Evolutionary conservation across 495 filamentous ascomycete genomes (phyloP).

Genomic region (Xylaria palmicola): DNA sequence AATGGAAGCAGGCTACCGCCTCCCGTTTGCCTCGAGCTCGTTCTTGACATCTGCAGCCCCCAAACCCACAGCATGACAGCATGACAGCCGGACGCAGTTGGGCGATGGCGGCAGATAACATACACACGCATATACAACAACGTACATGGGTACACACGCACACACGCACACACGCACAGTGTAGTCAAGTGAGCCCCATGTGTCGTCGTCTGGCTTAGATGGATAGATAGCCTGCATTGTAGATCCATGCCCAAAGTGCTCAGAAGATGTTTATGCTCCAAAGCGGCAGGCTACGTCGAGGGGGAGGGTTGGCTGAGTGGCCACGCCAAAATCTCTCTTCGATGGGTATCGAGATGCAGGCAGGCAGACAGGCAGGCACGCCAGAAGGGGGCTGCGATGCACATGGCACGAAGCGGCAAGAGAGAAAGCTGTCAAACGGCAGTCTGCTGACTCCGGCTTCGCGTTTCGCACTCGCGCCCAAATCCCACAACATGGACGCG

Average conservation of each 20-base stretch:
- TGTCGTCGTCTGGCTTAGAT: too few species aligned
- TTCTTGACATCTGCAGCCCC: slow-evolving; percentile 12
- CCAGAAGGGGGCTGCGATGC: slow-evolving; percentile 4
- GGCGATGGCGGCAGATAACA: neutral
- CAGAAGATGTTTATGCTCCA: neutral
- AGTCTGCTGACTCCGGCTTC: neutral
- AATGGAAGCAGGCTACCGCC: neutral
- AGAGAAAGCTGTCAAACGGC: slow-evolving; percentile 3
- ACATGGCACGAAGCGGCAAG: neutral
- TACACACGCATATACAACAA: too few species aligned
- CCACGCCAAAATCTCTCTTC: neutral
- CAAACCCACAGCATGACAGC: neutral
- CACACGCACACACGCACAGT: too few species aligned
- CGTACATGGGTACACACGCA: too few species aligned
- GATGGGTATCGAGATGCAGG: slow-evolving; percentile 15
- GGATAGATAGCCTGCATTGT: neutral
- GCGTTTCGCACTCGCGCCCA: neutral
- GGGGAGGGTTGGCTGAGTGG: neutral
- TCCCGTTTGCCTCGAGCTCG: slow-evolving; percentile 10
- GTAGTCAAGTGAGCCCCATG: too few species aligned
- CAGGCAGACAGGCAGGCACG: too few species aligned
- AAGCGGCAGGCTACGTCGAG: slow-evolving; percentile 13
- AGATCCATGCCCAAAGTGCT: neutral
- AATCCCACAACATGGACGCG: too few species aligned
- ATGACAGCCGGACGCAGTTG: slow-evolving; percentile 4